Base-by-base conservation (phyloP, 2,329 filamentous ascomycete species). In the Botryosphaeria agaves region DNA sequence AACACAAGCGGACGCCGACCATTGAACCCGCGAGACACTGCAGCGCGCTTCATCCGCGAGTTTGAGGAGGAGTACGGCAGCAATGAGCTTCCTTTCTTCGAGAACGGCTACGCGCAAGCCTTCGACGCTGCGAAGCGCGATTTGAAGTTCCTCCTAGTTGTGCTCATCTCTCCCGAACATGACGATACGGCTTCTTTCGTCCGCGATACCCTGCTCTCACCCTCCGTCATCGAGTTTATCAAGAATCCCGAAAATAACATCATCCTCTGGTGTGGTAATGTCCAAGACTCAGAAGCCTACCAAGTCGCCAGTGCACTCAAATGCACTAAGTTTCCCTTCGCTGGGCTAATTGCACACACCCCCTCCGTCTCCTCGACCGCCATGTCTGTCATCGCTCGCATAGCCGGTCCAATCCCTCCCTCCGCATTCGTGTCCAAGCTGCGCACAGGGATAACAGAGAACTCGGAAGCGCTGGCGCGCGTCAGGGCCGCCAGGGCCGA, bases 11-110 rank as follows among this genome's bases (percentile, higher is more conserved):
- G 78, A 3, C 69, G 87, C 19, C 68, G 82, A 40, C 70, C 82
- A 41, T 59, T 94, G 26, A 78, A 78, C 47, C 84, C 87, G 1
- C 72, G 80, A 33, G 89, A 98, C 47, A 87, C 83, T 1, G 84
- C 87, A 0, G 76, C 80, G 16, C 67, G 89, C 18, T 92, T 95
- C 51, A 79, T 82, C 45, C 72, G 87, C 6, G 85, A 95, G 43
- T 93, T 98, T 41, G 84, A 93, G 44, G 89, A 98, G 54, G 82
- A 92, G 44, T 89, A 94, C 46, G 84, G 83, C 0, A 56, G 63
- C 12, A 69, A 73, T 29, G 62, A 61, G 4, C 56, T 95, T 4
- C 75, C 78, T 0, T 93, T 91, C 51, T 74, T 77, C 41, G 85
- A 94, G 47, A 79, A 78, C 30, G 84, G 87, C 4, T 89, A 95